A percentile compares a stretch with the other conserved stretches of the same genome.
These are phyloP conservation scores for Rhodotorula sp. DNA, from an alignment of 1,284 basidiomycete species.

Conservation along the genomic window DNA sequence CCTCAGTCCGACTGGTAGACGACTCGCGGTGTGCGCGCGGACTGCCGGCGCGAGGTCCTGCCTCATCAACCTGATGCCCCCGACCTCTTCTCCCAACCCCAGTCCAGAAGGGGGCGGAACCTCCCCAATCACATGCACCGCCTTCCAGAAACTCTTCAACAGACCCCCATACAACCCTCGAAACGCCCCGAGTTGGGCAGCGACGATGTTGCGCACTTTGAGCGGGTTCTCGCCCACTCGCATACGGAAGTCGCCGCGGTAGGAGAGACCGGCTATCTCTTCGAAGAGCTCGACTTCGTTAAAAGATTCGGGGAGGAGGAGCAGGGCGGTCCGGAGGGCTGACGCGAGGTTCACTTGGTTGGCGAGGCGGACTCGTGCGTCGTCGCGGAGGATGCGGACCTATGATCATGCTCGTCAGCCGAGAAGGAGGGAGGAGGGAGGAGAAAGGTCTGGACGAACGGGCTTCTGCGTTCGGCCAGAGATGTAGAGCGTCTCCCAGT, in stretches of 20 bases:
- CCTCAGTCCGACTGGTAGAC: constrained; percentile 69
- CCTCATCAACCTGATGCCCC: constrained; percentile 43
- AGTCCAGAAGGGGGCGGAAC: neutral
- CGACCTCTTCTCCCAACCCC: constrained; percentile 7
- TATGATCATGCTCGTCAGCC: neutral
- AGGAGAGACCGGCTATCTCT: constrained; percentile 80
- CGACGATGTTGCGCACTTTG: constrained; percentile 92
- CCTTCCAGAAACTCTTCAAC: constrained; percentile 40
- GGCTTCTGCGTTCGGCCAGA: constrained; percentile 98
- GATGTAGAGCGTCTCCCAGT: constrained; percentile 91
- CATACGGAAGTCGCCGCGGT: constrained; percentile 92
- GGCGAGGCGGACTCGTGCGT: constrained; percentile 82
- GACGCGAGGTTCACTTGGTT: constrained; percentile 90
- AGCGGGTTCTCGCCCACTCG: constrained; percentile 81
- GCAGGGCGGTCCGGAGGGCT: constrained; percentile 76
- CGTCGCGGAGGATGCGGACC: constrained; percentile 79
- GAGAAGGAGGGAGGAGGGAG: constrained; percentile 8
- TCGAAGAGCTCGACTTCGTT: constrained; percentile 80
- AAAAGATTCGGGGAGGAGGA: constrained; percentile 63
- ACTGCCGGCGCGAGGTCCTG: constrained; percentile 69
- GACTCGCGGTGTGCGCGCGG: constrained; percentile 68
- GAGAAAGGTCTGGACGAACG: constrained; percentile 31
- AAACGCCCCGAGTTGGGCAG: constrained; percentile 78
- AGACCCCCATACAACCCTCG: constrained; percentile 79
- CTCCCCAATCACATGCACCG: constrained; percentile 39